A percentile compares a stretch with the other conserved stretches of the same genome.
These are phyloP conservation scores for Mycena alexandri DNA, from an alignment of 768 basidiomycete genomes.

Conservation along the genomic window DNA sequence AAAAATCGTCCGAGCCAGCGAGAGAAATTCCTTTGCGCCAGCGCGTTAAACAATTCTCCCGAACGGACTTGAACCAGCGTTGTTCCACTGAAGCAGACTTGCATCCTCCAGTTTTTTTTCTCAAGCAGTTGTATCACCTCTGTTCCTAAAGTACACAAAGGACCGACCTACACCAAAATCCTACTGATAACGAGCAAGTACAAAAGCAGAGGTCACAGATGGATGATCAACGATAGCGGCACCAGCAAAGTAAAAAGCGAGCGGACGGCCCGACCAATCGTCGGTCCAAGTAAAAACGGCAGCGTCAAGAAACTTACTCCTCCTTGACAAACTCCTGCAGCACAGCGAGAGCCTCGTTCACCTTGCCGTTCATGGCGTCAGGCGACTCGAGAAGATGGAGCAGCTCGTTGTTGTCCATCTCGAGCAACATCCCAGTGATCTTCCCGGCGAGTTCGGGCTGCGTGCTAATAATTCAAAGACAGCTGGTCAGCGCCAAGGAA, in stretches of 20 bases:
- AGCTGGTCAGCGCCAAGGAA: conserved; percentile 25
- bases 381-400: conserved; percentile 87
- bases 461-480: conserved; percentile 56
- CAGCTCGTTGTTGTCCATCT: conserved; percentile 98
- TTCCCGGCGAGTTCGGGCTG: conserved; percentile 97
- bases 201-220: conserved; percentile 47
- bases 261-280: conserved; percentile 60
- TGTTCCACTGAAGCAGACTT: too few relatives aligned
- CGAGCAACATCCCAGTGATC: conserved; percentile 98
- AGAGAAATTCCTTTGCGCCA: too few relatives aligned
- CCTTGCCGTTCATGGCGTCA: conserved; percentile 90
- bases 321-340: conserved; percentile 84
- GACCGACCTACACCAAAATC: conserved; percentile 67
- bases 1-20: too few relatives aligned
- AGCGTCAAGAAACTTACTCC: conserved; percentile 38
- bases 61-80: too few relatives aligned
- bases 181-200: conserved; percentile 50
- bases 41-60: too few relatives aligned
- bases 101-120: conserved; percentile 11
- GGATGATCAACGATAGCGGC: conserved; percentile 51
- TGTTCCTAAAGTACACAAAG: conserved; percentile 70
- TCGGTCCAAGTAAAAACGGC: conserved; percentile 50
- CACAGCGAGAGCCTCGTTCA: conserved; percentile 90
- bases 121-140: conserved; percentile 69
- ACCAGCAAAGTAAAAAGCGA: conserved; percentile 55